These are phyloP conservation scores for Millerozyma miso DNA, from an alignment of 805 yeast genomes.

Conservation along the genomic window DNA sequence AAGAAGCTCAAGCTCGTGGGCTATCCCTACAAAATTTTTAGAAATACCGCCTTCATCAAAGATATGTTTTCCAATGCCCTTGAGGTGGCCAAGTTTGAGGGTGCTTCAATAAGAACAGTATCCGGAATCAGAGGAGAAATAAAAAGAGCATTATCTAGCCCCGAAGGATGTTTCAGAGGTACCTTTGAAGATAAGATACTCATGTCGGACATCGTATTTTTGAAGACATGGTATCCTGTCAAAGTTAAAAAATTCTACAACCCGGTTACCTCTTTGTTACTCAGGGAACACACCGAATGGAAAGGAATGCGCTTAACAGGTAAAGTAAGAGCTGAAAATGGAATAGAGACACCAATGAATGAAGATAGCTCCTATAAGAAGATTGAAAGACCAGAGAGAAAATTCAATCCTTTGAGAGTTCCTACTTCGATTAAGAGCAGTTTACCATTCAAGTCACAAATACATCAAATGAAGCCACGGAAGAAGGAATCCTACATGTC, in stretches of 20 bases:
- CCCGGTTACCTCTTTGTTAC: slow-evolving; percentile 87
- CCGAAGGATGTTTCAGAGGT: slow-evolving; percentile 95
- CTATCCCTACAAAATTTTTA: slow-evolving; percentile 86
- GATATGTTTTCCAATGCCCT: slow-evolving; percentile 91
- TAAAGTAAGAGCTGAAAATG: slow-evolving; percentile 75
- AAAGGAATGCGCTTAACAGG: slow-evolving; percentile 96
- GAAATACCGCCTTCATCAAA: slow-evolving; percentile 94
- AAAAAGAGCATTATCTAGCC: slow-evolving; percentile 87
- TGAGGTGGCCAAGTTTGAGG: slow-evolving; percentile 97
- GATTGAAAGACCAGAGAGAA: slow-evolving; percentile 79
- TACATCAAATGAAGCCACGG: slow-evolving; percentile 84
- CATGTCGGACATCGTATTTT: slow-evolving; percentile 82
- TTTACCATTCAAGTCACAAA: slow-evolving; percentile 90
- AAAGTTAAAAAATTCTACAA: slow-evolving; percentile 86
- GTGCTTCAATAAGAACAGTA: slow-evolving; percentile 94
- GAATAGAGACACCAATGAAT: slow-evolving; percentile 57
- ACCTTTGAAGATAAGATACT: slow-evolving; percentile 93
- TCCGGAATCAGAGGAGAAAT: slow-evolving; percentile 98
- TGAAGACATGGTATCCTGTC: slow-evolving; percentile 97
- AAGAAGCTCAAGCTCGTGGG: slow-evolving; percentile 95
- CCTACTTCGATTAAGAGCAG: slow-evolving; percentile 73
- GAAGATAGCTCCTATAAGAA: slow-evolving; percentile 54
- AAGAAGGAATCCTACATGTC: slow-evolving; percentile 72
- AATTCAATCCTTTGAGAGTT: slow-evolving; percentile 82
- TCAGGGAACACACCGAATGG: slow-evolving; percentile 82